phyloP scores from a whole-genome alignment of 495 filamentous ascomycete genomes.

The Penicillium turbatum region DNA sequence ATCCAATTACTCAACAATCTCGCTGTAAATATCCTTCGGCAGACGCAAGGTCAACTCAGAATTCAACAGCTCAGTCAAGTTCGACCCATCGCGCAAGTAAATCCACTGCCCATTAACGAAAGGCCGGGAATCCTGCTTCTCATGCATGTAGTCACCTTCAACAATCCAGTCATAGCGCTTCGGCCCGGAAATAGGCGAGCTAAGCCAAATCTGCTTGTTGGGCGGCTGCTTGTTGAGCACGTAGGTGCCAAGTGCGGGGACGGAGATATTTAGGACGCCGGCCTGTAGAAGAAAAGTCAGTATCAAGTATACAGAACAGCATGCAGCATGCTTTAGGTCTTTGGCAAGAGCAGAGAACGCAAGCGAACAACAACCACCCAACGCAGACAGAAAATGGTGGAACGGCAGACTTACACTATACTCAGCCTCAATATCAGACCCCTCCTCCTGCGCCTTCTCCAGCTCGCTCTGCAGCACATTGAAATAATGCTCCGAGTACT shows the following conservation, averaged over 20 bases:
- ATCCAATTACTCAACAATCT: conserved; percentile 16
- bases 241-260: conserved; percentile 66
- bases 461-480: conserved; percentile 42
- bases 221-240: conserved; percentile 97
- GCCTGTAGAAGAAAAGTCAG: conserved; percentile 46
- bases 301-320: not conserved
- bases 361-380: not conserved
- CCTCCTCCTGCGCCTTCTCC: conserved; percentile 44
- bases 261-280: conserved; percentile 75
- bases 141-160: conserved; percentile 60
- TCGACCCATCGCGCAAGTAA: conserved; percentile 74
- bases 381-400: not conserved
- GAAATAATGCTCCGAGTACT: conserved; percentile 49
- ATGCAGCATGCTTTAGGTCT: no score
- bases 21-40: conserved; percentile 41
- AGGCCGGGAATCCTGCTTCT: conserved; percentile 66
- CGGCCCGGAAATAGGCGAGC: conserved; percentile 84
- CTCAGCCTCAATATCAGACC: conserved; percentile 52
- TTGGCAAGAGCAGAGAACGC: not conserved
- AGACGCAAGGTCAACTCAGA: conserved; percentile 55
- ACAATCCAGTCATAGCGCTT: conserved; percentile 88
- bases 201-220: conserved; percentile 97
- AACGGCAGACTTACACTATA: conserved; percentile 41
- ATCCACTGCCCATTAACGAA: conserved; percentile 64
- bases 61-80: conserved; percentile 64